These are phyloP conservation scores for Tetradesmus lagerheimii DNA, from an alignment of 139 green algal genomes.

Conservation along the genomic window DNA sequence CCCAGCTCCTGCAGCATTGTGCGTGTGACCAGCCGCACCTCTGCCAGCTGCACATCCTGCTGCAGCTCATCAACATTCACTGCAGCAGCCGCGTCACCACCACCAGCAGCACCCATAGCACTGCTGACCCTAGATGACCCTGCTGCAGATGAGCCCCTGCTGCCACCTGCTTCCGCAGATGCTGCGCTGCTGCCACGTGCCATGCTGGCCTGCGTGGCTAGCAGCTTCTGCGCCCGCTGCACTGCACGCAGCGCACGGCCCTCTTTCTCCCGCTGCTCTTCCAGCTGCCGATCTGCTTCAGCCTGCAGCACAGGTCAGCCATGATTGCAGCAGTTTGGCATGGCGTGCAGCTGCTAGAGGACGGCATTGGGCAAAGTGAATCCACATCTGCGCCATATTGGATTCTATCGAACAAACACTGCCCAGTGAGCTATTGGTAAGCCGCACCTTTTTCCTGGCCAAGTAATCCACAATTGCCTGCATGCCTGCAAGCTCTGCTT, in stretches of 20 bases:
- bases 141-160: not conserved
- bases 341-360: too few species aligned
- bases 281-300: conserved; percentile 56
- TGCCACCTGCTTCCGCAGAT: not conserved
- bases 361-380: too few species aligned
- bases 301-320: conserved; percentile 35
- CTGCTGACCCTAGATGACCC: not conserved
- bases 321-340: not conserved
- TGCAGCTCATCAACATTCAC: not conserved
- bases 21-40: conserved; percentile 46
- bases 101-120: conserved; percentile 13
- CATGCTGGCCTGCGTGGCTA: conserved; percentile 37
- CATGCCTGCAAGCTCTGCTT: conserved; percentile 58
- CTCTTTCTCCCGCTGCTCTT: conserved; percentile 70
- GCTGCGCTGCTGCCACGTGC: not conserved
- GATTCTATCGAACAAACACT: too few species aligned
- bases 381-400: too few species aligned
- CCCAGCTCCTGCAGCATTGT: conserved; percentile 60
- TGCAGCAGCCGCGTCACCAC: not conserved
- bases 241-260: conserved; percentile 56
- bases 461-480: conserved; percentile 59
- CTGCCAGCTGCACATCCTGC: conserved; percentile 43
- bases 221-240: conserved; percentile 53
- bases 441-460: conserved; percentile 41
- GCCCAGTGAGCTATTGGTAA: not conserved